Conservation (phyloP, 1,284 basidiomycete species). For the Trametes polyzona region DNA sequence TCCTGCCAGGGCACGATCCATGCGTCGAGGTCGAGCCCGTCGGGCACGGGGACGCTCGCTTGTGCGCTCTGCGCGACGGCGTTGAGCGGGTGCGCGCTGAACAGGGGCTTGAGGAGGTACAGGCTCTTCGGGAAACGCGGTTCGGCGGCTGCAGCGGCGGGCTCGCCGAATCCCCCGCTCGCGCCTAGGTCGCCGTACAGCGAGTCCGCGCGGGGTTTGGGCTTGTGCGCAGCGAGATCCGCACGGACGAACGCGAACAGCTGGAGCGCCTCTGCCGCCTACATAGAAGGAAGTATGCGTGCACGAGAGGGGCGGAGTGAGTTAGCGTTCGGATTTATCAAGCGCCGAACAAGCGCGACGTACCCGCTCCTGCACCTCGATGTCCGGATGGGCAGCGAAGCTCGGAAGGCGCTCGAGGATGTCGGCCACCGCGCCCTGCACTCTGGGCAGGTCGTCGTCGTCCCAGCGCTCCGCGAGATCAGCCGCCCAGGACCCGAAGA, state of each 20-base stretch:
- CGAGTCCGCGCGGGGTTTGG: slow-evolving; percentile 44
- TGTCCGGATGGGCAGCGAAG: slow-evolving; percentile 63
- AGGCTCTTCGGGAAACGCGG: slow-evolving; percentile 85
- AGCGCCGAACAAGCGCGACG: slow-evolving; percentile 33
- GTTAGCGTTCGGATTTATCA: background rate
- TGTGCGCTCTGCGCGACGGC: slow-evolving; percentile 85
- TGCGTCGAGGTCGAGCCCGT: slow-evolving; percentile 82
- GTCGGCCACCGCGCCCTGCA: slow-evolving; percentile 63
- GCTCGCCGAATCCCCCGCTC: slow-evolving; percentile 43
- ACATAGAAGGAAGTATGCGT: background rate
- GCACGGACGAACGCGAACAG: slow-evolving; percentile 82
- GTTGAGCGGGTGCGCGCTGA: slow-evolving; percentile 82
- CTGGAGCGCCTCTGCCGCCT: slow-evolving; percentile 83
- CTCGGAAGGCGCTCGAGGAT: slow-evolving; percentile 59
- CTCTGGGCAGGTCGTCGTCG: slow-evolving; percentile 63
- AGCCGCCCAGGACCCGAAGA: slow-evolving; percentile 86
- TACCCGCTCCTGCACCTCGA: slow-evolving; percentile 92
- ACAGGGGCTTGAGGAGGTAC: slow-evolving; percentile 85
- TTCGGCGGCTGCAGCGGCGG: slow-evolving; percentile 33
- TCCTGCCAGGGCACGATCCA: slow-evolving; percentile 70
- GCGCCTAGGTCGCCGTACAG: slow-evolving; percentile 38
- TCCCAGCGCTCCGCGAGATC: slow-evolving; percentile 79
- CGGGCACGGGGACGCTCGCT: slow-evolving; percentile 78
- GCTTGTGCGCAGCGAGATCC: slow-evolving; percentile 69
- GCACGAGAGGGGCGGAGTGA: background rate